phyloP scores from a whole-genome alignment of 2,329 filamentous ascomycete genomes.

The Botrytis deweyae region DNA sequence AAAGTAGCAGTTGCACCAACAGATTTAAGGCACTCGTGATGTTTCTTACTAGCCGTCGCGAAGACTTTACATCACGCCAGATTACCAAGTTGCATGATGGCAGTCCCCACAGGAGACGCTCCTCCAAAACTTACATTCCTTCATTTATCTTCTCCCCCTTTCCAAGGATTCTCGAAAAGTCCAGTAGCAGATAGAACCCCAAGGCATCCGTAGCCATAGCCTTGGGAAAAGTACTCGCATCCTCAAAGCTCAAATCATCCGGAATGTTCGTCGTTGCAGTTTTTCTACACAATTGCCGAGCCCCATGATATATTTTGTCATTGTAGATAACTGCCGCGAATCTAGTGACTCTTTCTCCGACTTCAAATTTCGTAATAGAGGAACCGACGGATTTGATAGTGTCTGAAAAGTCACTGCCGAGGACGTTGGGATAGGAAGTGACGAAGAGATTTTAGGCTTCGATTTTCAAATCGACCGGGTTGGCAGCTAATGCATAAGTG shows the following conservation, averaged over 20 bases:
- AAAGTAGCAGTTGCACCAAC: conserved; percentile 46
- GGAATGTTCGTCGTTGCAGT: background rate
- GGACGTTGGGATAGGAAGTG: conserved; percentile 39
- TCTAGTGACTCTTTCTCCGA: background rate
- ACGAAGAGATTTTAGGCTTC: conserved; percentile 32
- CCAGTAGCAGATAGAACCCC: conserved; percentile 19
- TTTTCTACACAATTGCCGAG: background rate
- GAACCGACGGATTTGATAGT: background rate
- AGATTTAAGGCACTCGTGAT: conserved; percentile 40
- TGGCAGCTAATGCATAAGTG: conserved; percentile 41
- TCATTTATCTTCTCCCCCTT: conserved; percentile 25
- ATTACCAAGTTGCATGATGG: conserved; percentile 46
- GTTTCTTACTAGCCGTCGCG: conserved; percentile 39
- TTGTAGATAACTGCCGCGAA: background rate
- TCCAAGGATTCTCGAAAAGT: conserved; percentile 22
- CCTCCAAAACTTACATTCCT: conserved; percentile 39
- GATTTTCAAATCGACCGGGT: conserved; percentile 42
- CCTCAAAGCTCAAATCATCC: background rate
- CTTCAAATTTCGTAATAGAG: background rate
- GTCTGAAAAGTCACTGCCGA: background rate
- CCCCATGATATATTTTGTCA: background rate
- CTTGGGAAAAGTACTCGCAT: background rate
- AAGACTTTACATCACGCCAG: conserved; percentile 44
- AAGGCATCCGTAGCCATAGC: background rate
- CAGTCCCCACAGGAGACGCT: conserved; percentile 28